Percentiles rank a stretch among this genome's conserved stretches.
These are phyloP conservation scores for Trichoderma parareesei DNA, from an alignment of 495 filamentous ascomycete genomes.

Conservation along the genomic window DNA sequence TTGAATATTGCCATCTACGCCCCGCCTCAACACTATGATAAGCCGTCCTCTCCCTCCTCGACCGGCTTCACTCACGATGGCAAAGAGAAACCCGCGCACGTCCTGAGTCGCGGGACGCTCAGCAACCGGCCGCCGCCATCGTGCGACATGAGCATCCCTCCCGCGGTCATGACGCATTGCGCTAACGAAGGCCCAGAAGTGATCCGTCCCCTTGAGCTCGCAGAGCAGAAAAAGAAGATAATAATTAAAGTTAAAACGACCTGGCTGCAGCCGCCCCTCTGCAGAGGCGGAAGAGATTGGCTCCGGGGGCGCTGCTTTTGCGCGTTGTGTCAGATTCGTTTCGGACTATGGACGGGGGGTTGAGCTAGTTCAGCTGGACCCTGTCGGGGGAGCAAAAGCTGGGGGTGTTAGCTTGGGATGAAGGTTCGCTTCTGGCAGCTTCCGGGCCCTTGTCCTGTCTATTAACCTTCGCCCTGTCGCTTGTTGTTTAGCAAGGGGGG, in stretches of 20 bases:
- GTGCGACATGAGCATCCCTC: neutral
- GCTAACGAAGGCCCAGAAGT: neutral
- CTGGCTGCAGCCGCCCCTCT: neutral
- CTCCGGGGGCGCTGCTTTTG: constrained; percentile 7
- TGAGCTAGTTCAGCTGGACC: constrained; percentile 1
- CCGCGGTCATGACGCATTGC: neutral
- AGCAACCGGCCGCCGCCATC: neutral
- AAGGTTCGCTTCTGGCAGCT: neutral
- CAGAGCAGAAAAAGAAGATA: neutral
- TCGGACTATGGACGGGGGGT: constrained; percentile 11
- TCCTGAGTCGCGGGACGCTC: neutral
- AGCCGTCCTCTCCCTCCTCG: too few species aligned
- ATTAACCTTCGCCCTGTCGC: too few species aligned
- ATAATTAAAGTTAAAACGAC: constrained; percentile 4
- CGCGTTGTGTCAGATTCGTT: constrained; percentile 10
- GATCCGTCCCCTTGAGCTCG: neutral
- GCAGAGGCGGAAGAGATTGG: neutral
- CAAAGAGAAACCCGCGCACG: neutral
- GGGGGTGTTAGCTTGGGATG: neutral
- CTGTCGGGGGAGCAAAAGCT: neutral
- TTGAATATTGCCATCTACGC: too few species aligned
- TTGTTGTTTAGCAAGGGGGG: neutral
- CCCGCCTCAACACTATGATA: too few species aligned
- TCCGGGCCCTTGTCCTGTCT: neutral
- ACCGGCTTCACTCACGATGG: neutral